A percentile compares a stretch with the other conserved stretches of the same genome.
phyloP scores from a whole-genome alignment of 2,329 filamentous ascomycete species.

The Aureobasidium sp. region DNA sequence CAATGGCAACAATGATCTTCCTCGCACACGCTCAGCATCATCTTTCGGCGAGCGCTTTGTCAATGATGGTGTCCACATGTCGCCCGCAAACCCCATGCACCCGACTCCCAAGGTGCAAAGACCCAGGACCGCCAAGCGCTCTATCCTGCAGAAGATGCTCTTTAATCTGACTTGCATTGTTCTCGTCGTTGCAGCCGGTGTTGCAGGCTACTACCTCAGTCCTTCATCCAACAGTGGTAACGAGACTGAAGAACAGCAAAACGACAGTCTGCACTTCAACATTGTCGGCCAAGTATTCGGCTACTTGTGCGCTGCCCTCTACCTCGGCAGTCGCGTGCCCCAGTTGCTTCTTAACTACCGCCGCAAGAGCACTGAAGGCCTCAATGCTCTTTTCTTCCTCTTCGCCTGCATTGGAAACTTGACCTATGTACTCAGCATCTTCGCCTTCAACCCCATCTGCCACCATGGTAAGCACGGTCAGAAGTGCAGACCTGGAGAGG shows the following conservation, averaged over 20 bases:
- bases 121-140: slow-evolving; percentile 32
- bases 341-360: slow-evolving; percentile 89
- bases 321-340: slow-evolving; percentile 82
- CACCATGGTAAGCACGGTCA: slow-evolving; percentile 29
- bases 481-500: slow-evolving; percentile 60
- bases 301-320: slow-evolving; percentile 82
- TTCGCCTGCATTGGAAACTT: slow-evolving; percentile 94
- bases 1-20: slow-evolving; percentile 23
- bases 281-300: slow-evolving; percentile 83
- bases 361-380: slow-evolving; percentile 85
- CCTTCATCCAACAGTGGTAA: slow-evolving; percentile 31
- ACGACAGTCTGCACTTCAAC: slow-evolving; percentile 58
- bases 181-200: slow-evolving; percentile 76
- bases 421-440: slow-evolving; percentile 85
- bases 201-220: slow-evolving; percentile 78
- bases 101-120: slow-evolving; percentile 37
- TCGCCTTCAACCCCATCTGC: slow-evolving; percentile 79
- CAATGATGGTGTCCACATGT: slow-evolving; percentile 61
- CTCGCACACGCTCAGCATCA: slow-evolving; percentile 26
- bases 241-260: slow-evolving; percentile 31
- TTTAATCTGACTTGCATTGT: slow-evolving; percentile 72
- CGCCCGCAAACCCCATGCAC: slow-evolving; percentile 74
- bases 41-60: slow-evolving; percentile 44
- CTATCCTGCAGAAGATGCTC: slow-evolving; percentile 46
- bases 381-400: slow-evolving; percentile 90